Percentiles rank a stretch among this genome's conserved stretches.
phyloP scores from a whole-genome alignment of 2,329 filamentous ascomycete genomes.

The Chrysoporthe cubensis region DNA sequence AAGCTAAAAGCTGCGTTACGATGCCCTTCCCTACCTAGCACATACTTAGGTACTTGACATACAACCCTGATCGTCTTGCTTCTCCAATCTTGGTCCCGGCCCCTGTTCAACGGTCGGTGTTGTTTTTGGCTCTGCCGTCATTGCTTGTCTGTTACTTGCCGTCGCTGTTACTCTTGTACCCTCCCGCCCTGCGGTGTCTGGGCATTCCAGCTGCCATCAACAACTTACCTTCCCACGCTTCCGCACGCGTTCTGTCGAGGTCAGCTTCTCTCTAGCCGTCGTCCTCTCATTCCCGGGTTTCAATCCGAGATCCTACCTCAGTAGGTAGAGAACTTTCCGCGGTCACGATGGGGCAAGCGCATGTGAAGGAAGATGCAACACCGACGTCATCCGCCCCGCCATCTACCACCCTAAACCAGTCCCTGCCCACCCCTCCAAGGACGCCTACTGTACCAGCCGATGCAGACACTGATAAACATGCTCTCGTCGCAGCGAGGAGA shows the following conservation, averaged over 20 bases:
- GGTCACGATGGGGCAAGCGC: constrained; percentile 9
- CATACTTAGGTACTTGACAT: background rate
- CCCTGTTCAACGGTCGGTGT: background rate
- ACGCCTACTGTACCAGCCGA: constrained; percentile 12
- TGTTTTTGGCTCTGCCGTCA: background rate
- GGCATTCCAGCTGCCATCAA: no score
- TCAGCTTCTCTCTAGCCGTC: background rate
- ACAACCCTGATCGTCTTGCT: background rate
- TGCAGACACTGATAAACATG: constrained; percentile 2
- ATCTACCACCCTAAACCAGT: constrained; percentile 8
- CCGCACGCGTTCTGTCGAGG: background rate
- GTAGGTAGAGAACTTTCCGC: background rate
- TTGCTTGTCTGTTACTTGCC: background rate
- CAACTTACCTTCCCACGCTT: background rate
- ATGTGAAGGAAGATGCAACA: constrained; percentile 5
- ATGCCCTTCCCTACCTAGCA: background rate
- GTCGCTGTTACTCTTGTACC: background rate
- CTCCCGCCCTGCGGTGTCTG: background rate
- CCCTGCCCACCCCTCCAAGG: constrained; percentile 22
- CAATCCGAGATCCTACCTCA: background rate
- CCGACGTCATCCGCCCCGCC: constrained; percentile 26
- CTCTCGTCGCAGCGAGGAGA: constrained; percentile 1
- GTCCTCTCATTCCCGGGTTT: background rate
- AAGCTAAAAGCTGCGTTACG: background rate
- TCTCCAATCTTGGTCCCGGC: background rate